A percentile compares a stretch with the other conserved stretches of the same genome.
phyloP scores from a whole-genome alignment of 352 stramenopile genomes.

The Phytophthora multivora region DNA sequence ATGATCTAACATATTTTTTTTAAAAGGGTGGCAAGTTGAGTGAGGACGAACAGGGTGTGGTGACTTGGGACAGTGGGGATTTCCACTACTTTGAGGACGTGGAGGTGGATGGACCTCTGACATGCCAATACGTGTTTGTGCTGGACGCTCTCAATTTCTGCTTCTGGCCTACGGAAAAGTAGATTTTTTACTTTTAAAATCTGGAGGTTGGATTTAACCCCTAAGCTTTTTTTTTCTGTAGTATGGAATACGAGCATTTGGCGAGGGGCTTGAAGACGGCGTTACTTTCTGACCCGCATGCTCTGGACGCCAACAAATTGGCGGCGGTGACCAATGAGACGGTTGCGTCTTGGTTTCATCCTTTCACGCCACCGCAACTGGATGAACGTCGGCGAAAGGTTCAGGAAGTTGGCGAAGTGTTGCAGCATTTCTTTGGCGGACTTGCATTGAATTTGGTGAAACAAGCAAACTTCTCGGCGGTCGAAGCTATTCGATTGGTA shows the following conservation, averaged over 20 bases:
- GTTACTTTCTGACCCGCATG: constrained; percentile 55
- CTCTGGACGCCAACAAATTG: constrained; percentile 64
- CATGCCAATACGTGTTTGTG: constrained; percentile 89
- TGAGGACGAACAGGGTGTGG: constrained; percentile 42
- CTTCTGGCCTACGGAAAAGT: constrained; percentile 87
- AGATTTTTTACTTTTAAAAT: constrained; percentile 4
- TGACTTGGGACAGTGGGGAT: constrained; percentile 79
- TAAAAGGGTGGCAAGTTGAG: constrained; percentile 44
- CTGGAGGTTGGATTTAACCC: background rate
- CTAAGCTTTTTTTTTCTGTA: constrained; percentile 9
- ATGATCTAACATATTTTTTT: constrained; percentile 4
- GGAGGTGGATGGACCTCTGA: constrained; percentile 63
- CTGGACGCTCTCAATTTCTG: constrained; percentile 92
- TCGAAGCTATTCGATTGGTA: constrained; percentile 68
- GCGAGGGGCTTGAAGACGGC: constrained; percentile 74
- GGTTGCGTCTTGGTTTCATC: constrained; percentile 66
- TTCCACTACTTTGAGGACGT: constrained; percentile 88
- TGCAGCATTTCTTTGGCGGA: constrained; percentile 54
- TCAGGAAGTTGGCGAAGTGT: constrained; percentile 56
- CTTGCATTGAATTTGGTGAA: constrained; percentile 59
- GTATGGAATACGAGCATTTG: constrained; percentile 90
- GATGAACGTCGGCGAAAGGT: constrained; percentile 70
- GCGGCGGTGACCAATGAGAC: constrained; percentile 43
- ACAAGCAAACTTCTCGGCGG: constrained; percentile 53
- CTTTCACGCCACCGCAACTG: constrained; percentile 61